A percentile compares a stretch with the other conserved stretches of the same genome.
phyloP scores from a whole-genome alignment of 163 green algal species.

The Chloromonas sp. region DNA sequence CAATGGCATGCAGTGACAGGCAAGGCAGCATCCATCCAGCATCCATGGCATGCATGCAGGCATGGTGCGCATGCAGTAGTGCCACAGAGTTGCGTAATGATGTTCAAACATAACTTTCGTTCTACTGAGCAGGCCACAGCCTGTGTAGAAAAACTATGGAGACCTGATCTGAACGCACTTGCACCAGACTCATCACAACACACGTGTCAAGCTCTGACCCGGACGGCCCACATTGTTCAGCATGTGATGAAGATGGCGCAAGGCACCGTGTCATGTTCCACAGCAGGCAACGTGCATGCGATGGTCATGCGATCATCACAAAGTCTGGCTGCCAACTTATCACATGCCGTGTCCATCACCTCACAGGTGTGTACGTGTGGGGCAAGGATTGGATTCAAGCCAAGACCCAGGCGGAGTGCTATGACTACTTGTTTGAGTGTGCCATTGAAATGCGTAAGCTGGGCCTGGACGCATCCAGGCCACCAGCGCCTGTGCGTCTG shows the following conservation, averaged over 20 bases:
- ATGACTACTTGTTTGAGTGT: conserved; percentile 93
- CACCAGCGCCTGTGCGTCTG: conserved; percentile 33
- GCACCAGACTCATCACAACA: neutral
- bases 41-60: no score
- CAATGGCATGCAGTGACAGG: no score
- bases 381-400: conserved; percentile 90
- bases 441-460: conserved; percentile 64
- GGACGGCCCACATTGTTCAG: neutral
- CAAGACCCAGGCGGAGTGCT: conserved; percentile 93
- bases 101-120: no score
- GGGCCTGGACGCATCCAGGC: conserved; percentile 64
- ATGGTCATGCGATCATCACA: neutral
- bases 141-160: no score
- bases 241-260: neutral
- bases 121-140: no score
- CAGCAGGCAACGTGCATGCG: neutral
- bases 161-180: no score
- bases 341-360: neutral
- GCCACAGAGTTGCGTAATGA: no score
- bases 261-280: neutral
- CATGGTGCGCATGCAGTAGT: no score
- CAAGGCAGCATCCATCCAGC: no score
- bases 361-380: conserved; percentile 88
- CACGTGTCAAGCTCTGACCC: neutral
- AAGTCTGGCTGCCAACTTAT: neutral